phyloP scores from a whole-genome alignment of 2,329 filamentous ascomycete genomes.

The Tolypocladium ophioglossoides region DNA sequence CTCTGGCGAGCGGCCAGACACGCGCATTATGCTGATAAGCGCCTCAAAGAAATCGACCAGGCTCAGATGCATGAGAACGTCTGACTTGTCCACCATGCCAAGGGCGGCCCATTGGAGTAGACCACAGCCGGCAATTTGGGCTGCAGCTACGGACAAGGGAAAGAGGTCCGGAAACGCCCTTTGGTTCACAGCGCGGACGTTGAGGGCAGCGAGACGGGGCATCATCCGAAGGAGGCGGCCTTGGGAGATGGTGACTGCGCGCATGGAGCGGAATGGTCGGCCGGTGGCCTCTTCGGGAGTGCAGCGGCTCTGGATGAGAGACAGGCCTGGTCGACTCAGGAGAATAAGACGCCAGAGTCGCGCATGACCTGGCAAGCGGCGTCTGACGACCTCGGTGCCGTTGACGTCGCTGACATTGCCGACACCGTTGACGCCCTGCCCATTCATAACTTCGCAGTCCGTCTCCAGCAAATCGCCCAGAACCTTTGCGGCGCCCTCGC shows the following conservation, averaged over 20 bases:
- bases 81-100: slow-evolving; percentile 38
- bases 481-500: slow-evolving; percentile 38
- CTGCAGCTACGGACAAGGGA: slow-evolving; percentile 7
- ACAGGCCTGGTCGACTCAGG: slow-evolving; percentile 31
- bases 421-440: slow-evolving; percentile 13
- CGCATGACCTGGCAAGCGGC: slow-evolving; percentile 35
- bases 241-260: slow-evolving; percentile 39
- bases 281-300: slow-evolving; percentile 16
- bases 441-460: slow-evolving; percentile 34
- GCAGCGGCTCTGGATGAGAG: slow-evolving; percentile 28
- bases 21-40: slow-evolving; percentile 36
- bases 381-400: slow-evolving; percentile 25
- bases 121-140: slow-evolving; percentile 20
- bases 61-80: slow-evolving; percentile 38
- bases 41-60: slow-evolving; percentile 44
- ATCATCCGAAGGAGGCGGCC: slow-evolving; percentile 41
- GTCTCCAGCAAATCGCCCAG: slow-evolving; percentile 44
- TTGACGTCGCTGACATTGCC: slow-evolving; percentile 10
- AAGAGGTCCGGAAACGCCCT: slow-evolving; percentile 26
- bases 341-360: slow-evolving; percentile 45
- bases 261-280: slow-evolving; percentile 13
- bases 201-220: slow-evolving; percentile 36
- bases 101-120: slow-evolving; percentile 41
- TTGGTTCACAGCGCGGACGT: slow-evolving; percentile 29
- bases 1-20: slow-evolving; percentile 23